A percentile compares a stretch with the other conserved stretches of the same genome.
These are phyloP conservation scores for Dothideomycetes sp. DNA, from an alignment of 2,329 filamentous ascomycete species.

Conservation along the genomic window DNA sequence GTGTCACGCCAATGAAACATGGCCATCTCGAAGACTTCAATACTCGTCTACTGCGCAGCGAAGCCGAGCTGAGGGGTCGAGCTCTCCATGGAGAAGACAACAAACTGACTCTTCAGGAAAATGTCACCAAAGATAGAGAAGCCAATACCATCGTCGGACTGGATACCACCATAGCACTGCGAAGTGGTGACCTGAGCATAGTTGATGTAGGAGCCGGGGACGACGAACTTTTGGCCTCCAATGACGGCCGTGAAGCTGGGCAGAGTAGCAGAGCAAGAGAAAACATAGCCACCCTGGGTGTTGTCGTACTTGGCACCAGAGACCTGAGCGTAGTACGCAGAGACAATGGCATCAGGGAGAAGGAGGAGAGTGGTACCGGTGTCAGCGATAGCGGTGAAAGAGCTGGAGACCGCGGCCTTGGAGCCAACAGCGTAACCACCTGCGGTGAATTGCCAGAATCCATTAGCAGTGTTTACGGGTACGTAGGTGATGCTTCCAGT, in stretches of 20 bases:
- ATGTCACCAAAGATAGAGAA: conserved; percentile 62
- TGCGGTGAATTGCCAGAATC: conserved; percentile 53
- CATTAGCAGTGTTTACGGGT: conserved; percentile 44
- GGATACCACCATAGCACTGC: conserved; percentile 66
- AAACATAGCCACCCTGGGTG: conserved; percentile 42
- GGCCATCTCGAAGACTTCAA: too few relatives aligned
- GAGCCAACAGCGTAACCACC: conserved; percentile 46
- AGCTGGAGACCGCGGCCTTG: conserved; percentile 26
- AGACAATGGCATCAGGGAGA: conserved; percentile 41
- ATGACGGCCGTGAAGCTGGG: conserved; percentile 46
- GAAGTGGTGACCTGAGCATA: conserved; percentile 31
- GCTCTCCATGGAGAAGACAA: conserved; percentile 52
- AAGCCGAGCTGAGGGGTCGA: conserved; percentile 32
- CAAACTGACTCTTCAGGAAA: conserved; percentile 68
- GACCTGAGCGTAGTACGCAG: conserved; percentile 46
- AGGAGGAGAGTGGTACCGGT: conserved; percentile 60
- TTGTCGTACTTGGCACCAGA: conserved; percentile 37
- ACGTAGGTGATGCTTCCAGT: conserved; percentile 47
- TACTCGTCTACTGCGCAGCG: conserved; percentile 23
- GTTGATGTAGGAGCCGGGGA: conserved; percentile 47
- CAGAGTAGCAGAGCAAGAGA: conserved; percentile 40
- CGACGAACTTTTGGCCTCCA: conserved; percentile 35
- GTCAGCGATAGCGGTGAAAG: conserved; percentile 50
- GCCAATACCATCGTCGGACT: conserved; percentile 47
- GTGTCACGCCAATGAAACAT: too few relatives aligned